Base-by-base conservation (phyloP, 1,284 basidiomycete species). In the Melampsora americana region DNA sequence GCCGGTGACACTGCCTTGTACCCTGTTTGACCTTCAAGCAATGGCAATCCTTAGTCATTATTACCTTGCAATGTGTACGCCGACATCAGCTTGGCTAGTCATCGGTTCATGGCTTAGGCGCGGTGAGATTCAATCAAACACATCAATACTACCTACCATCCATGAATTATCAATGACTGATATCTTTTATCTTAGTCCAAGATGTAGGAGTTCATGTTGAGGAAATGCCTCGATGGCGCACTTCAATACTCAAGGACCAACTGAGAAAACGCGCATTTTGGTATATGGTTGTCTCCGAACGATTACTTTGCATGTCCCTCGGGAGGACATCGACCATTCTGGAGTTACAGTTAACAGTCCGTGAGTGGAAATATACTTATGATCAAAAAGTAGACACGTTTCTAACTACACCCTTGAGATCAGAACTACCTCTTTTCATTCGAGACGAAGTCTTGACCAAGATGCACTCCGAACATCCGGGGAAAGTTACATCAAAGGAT, bases 211-310 rank as follows among this genome's bases (percentile, higher is more conserved):
- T 32, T 6, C 61, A 32, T 35, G 61, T 32, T 14, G 28, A 64
- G 28, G 61, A 66, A 5, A 66, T 64, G 71, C 48, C 71, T 26
- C 64, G 50, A 23, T 73, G 71, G 71, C 39, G 53, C 28, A 44
- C 48, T 26, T 73, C 71, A 32, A 56, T 73, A n/a, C 18, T 66
- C 11, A 66, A 23, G n/a, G 64, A 66, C 46, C 71, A 73, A 23
- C 30, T 73, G 44, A 53, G 71, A 18, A 73, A 73, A 60, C 62
- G 71, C 14, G 71, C 71, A 2, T 73, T 73, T 60, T 66, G 64
- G 23, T 23, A 26, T 11, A 48, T 73, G 50, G 56, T 65, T 16
- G 53, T 56, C 28, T 56, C 53, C n/a, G 53, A 56, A 28, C 2
- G 53, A 56, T n/a, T 56, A 20, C 53, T 56, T 23, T 56, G 53